A percentile compares a stretch with the other conserved stretches of the same genome.
phyloP scores from a whole-genome alignment of 2,329 filamentous ascomycete genomes.

The Diaporthe citriasiana region DNA sequence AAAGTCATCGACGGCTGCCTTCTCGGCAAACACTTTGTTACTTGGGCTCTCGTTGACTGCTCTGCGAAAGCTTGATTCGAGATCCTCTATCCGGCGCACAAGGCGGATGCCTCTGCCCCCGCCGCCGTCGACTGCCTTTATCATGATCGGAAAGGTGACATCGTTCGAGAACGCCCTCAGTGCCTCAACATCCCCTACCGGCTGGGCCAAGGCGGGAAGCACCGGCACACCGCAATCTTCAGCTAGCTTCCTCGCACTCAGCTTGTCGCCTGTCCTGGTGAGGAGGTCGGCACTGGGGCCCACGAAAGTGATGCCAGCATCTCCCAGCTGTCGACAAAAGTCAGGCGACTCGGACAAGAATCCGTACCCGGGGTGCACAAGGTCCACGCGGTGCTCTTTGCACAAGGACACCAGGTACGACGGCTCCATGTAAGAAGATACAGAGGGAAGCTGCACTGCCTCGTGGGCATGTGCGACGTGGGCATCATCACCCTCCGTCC shows the following conservation, averaged over 20 bases:
- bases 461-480: conserved; percentile 67
- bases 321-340: conserved; percentile 28
- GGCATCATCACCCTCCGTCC: conserved; percentile 66
- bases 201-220: conserved; percentile 16
- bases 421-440: conserved; percentile 34
- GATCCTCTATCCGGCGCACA: conserved; percentile 57
- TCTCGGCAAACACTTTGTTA: conserved; percentile 70
- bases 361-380: conserved; percentile 39
- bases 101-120: conserved; percentile 73
- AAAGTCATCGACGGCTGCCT: conserved; percentile 71
- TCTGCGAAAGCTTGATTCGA: conserved; percentile 62
- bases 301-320: conserved; percentile 27
- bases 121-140: conserved; percentile 76
- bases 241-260: conserved; percentile 36
- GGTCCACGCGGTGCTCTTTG: conserved; percentile 23
- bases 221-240: conserved; percentile 25
- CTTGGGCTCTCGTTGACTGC: conserved; percentile 72
- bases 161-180: conserved; percentile 3
- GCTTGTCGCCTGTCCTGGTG: conserved; percentile 34
- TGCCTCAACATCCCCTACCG: neutral
- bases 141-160: conserved; percentile 33
- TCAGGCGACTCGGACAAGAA: conserved; percentile 37
- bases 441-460: conserved; percentile 63
- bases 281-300: conserved; percentile 33
- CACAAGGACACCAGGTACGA: conserved; percentile 32